Base-by-base conservation (phyloP, 2,329 filamentous ascomycete genomes). In the Aspergillus tanneri region DNA sequence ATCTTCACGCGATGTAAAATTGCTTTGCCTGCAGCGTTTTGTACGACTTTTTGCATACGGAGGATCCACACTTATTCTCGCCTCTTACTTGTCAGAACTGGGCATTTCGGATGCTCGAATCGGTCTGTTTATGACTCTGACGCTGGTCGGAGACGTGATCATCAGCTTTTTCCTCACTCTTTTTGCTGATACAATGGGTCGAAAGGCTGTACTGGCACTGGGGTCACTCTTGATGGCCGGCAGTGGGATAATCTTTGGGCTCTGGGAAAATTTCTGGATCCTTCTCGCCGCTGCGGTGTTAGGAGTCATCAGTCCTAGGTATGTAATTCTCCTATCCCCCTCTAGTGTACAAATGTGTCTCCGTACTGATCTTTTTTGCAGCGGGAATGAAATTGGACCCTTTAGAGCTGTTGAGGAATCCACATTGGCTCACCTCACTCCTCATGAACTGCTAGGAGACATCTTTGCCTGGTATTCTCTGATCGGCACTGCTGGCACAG, bases 331-430 rank as follows among this genome's bases (percentile, higher is more conserved):
- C 16, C 16, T 18, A 2, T 27, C 9, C 5, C 18, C 39, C 10
- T 11, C n/a, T n/a, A n/a, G n/a, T n/a, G n/a, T n/a, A n/a, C n/a
- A n/a, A n/a, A n/a, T n/a, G n/a, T n/a, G n/a, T n/a, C n/a, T 28
- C 11, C 7, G 16, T 32, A 5, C 28, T 24, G 14, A 34, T 7
- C 9, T 12, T 19, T 22, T 28, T 18, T 45, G 11, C 40, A 70
- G 68, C 56, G 84, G 84, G 5, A 78, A 81, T 12, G 84, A 87
- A 55, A 85, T 86, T 60, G 84, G 84, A 0, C 84, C 84, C 0
- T 87, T 87, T 55, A 72, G 83, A 28, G 81, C 81, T 3, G 80
- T 87, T 24, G 84, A 87, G 60, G 83, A 87, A 70, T 82, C 79
- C 0, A 81, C 79, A 25, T 62, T 86, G 6, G 80, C 82, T 4